These are phyloP conservation scores for Starmera quercuum DNA, from an alignment of 805 yeast genomes.

Conservation along the genomic window DNA sequence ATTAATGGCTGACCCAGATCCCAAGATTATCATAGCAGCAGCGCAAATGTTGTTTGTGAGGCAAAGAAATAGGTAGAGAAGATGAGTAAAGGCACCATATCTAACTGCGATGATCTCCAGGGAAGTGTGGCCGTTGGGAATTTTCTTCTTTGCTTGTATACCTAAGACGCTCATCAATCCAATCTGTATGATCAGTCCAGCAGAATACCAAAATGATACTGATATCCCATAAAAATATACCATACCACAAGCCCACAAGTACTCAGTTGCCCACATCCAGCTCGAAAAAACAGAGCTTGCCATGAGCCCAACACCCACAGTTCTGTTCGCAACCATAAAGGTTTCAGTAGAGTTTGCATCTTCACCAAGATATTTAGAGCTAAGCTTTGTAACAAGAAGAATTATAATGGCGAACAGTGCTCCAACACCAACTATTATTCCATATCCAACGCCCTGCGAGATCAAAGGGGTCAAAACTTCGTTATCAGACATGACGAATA, in stretches of 20 bases:
- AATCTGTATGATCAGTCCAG: conserved; percentile 22
- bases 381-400: conserved; percentile 29
- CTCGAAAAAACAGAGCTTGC: conserved; percentile 35
- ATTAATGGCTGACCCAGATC: conserved; percentile 36
- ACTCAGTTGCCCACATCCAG: conserved; percentile 29
- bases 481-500: too few species aligned
- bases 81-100: conserved; percentile 33
- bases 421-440: conserved; percentile 70
- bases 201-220: conserved; percentile 23
- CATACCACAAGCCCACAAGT: conserved; percentile 23
- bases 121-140: conserved; percentile 30
- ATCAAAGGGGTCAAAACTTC: conserved; percentile 10
- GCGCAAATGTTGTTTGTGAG: conserved; percentile 32
- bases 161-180: conserved; percentile 29
- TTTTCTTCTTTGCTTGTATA: conserved; percentile 27
- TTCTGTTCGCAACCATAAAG: conserved; percentile 38
- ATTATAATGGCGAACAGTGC: conserved; percentile 36
- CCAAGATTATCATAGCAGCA: conserved; percentile 33
- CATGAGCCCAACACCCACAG: conserved; percentile 34
- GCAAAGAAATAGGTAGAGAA: conserved; percentile 30
- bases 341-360: conserved; percentile 26
- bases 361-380: conserved; percentile 24
- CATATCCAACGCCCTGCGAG: conserved; percentile 73
- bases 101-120: conserved; percentile 33
- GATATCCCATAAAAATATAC: conserved; percentile 24